Conservation (phyloP, 345 rosid species). For the Combretum micranthum region DNA sequence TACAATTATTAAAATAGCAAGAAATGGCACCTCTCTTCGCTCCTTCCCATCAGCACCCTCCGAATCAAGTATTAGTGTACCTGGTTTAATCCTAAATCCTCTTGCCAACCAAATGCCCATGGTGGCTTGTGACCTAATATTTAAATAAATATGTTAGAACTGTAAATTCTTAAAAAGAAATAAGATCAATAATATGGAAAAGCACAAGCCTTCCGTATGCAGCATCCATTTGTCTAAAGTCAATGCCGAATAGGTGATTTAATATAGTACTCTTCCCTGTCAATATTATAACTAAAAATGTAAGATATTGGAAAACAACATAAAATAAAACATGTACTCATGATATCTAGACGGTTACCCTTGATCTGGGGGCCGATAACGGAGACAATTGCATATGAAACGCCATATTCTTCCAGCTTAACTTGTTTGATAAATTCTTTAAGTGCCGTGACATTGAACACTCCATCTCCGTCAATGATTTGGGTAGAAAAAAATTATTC, state of each 20-base stretch:
- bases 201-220: slow-evolving; percentile 77
- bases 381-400: slow-evolving; percentile 90
- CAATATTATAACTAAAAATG: slow-evolving; percentile 19
- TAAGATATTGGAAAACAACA: slow-evolving; percentile 9
- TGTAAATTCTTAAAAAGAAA: too few relatives aligned
- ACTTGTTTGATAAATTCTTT: slow-evolving; percentile 71
- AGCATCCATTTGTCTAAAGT: slow-evolving; percentile 98
- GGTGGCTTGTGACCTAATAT: slow-evolving; percentile 87
- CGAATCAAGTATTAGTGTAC: slow-evolving; percentile 91
- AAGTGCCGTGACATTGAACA: slow-evolving; percentile 56
- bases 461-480: slow-evolving; percentile 91
- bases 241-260: slow-evolving; percentile 81
- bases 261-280: slow-evolving; percentile 97
- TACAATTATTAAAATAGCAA: background rate
- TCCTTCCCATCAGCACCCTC: slow-evolving; percentile 99
- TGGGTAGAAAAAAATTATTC: slow-evolving; percentile 68
- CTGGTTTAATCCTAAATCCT: slow-evolving; percentile 85
- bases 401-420: slow-evolving; percentile 71
- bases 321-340: background rate
- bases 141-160: slow-evolving; percentile 3
- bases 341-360: slow-evolving; percentile 40
- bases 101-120: slow-evolving; percentile 96
- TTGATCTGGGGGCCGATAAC: slow-evolving; percentile 99
- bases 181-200: background rate
- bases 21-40: slow-evolving; percentile 80